Base-by-base conservation (phyloP, 192 early-diverging fungal species). In the Coemansia sp. region DNA sequence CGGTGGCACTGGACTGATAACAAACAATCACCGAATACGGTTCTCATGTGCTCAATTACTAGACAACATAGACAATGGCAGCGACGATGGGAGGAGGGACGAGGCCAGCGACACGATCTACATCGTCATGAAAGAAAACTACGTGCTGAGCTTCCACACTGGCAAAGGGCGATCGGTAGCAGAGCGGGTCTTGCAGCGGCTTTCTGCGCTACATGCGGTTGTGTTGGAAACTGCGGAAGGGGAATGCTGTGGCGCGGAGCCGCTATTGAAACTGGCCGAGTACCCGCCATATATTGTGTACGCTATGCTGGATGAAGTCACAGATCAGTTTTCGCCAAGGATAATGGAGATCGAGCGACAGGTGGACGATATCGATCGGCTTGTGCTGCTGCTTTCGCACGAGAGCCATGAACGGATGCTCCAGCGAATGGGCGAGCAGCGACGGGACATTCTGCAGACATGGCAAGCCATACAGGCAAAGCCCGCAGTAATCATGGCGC, bases 321-420 rank as follows among this genome's bases (percentile, higher is more conserved):
- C 93, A 0, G 94, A 97, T 72, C 86, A 87, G 13, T 92, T 97
- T 68, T 88, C 89, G 57, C 94, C 95, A 21, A 76, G 91, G 12
- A 87, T 99, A 26, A 71, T 85, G 23, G 82, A 86, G 21, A 92
- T 99, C 67, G 97, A 99, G 76, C 85, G 88, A 23, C 93, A 95
- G 69, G 97, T 99, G 4, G 93, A 97, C 63, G 88, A 90, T 0
- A 95, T 99, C 63, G 95, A 99, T 69, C 94, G 97, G 58, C 75
- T 96, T 2, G 95, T 99, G 4, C 79, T 99, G 25, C 86, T 95
- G 28, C 80, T 95, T 21, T 87, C 94, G 46, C 94, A 97, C 72
- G 88, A 88, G 5, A 94, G 97, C 70, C 87, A 90, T 21, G 85
- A 85, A 2, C 85, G 88, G 58, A 90, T 90, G 87, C 71, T 93